Percentiles rank a stretch among this genome's conserved stretches.
phyloP scores from a whole-genome alignment of 495 filamentous ascomycete genomes.

The Hypoxylon fragiforme region DNA sequence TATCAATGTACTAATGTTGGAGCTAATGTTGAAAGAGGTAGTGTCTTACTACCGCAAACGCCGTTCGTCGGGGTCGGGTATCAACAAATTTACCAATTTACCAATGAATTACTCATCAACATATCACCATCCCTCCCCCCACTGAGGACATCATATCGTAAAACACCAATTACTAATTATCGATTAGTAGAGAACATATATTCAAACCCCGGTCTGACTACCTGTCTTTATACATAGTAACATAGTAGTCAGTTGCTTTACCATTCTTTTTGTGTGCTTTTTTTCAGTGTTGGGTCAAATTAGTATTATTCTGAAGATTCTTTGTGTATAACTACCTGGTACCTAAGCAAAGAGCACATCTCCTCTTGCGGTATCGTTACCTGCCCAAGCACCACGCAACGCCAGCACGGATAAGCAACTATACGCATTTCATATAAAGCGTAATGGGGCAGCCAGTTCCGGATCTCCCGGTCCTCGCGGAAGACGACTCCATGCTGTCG shows the following conservation, averaged over 20 bases:
- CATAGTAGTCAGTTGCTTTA: too few relatives aligned
- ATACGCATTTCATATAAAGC: neutral
- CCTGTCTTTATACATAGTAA: neutral
- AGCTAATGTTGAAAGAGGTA: constrained; percentile 7
- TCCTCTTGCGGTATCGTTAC: neutral
- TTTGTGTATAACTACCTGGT: too few relatives aligned
- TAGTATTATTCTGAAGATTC: too few relatives aligned
- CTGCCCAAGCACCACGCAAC: neutral
- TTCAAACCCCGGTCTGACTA: neutral
- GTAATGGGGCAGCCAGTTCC: constrained; percentile 40
- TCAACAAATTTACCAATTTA: too few relatives aligned
- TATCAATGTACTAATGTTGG: neutral
- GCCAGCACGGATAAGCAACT: neutral
- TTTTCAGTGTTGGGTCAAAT: too few relatives aligned
- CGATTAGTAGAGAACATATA: too few relatives aligned
- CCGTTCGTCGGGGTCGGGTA: constrained; percentile 12
- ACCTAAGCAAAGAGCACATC: constrained; percentile 1
- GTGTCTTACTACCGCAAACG: constrained; percentile 24
- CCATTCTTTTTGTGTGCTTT: too few relatives aligned
- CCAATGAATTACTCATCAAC: constrained; percentile 18
- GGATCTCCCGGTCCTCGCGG: constrained; percentile 50
- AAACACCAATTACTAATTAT: neutral
- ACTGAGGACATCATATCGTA: neutral
- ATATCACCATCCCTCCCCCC: neutral
- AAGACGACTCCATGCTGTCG: constrained; percentile 81